A percentile compares a stretch with the other conserved stretches of the same genome.
These are phyloP conservation scores for Papiliotrema laurentii DNA, from an alignment of 1,284 basidiomycete species.

Conservation along the genomic window DNA sequence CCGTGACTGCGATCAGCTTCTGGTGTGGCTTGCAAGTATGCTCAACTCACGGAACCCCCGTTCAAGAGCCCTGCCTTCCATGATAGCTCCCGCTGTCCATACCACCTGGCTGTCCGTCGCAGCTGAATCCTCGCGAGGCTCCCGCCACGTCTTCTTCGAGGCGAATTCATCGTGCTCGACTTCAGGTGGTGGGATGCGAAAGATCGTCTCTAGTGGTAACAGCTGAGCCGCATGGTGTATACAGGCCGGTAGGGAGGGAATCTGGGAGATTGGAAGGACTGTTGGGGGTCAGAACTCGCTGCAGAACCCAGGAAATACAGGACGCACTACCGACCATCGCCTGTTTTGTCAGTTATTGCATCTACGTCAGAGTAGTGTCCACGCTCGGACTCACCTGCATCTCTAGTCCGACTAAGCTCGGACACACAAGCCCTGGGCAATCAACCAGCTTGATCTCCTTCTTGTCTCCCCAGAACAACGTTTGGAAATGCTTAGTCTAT, in stretches of 20 bases:
- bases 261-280: not conserved
- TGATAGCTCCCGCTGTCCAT: not conserved
- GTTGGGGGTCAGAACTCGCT: not conserved
- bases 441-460: conserved; percentile 73
- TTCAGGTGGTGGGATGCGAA: not conserved
- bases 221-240: not conserved
- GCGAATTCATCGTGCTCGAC: not conserved
- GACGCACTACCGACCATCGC: conserved; percentile 49
- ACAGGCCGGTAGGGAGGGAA: not conserved
- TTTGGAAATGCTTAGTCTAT: conserved; percentile 90
- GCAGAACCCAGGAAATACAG: not conserved
- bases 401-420: conserved; percentile 71
- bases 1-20: not conserved
- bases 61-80: not conserved
- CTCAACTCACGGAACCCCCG: not conserved
- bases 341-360: conserved; percentile 52
- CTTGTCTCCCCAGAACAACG: conserved; percentile 69
- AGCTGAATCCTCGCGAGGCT: not conserved
- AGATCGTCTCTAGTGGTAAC: not conserved
- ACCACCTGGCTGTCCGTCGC: not conserved
- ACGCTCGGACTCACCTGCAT: conserved; percentile 6
- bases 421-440: conserved; percentile 80
- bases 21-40: not conserved
- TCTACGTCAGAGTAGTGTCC: not conserved
- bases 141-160: not conserved